Evolutionary conservation across 495 filamentous ascomycete genomes (phyloP), one percentile per base, ranked within the genome.

Genomic region (Clohesyomyces aquaticus): DNA sequence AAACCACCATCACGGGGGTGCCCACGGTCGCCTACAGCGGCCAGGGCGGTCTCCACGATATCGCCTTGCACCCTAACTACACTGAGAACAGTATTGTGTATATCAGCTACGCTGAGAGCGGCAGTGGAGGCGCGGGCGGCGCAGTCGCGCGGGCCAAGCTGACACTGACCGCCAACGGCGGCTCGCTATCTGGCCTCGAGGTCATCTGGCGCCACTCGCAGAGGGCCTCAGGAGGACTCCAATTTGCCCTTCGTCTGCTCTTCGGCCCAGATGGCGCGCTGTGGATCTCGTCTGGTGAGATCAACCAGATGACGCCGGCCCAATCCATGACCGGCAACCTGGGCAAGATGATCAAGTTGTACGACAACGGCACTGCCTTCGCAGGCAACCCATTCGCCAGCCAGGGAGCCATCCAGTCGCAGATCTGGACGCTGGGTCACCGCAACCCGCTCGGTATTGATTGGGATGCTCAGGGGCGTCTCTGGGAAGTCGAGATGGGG

Each of bases 121-220:
- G 56, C 46, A 60, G 12, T 41, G 56, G 56, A 4, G 56, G 56
- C 1, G 56, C 56, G 19, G 56, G 56, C 56, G 25, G 56, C 26
- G 56, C 56, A 41, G 45, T 51, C 29, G 46, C 45, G 56, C 56
- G 45, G 43, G 43, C 46, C 29, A 60, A 60, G 46, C 46, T 60
- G 56, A 60, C 56, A 29, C 56, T 60, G 23, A 51, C 25, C 27
- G 56, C 56, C 56, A 60, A 51, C 46, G 46, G 45, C 27, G 56
- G 56, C 46, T 23, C 46, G 46, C 56, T 51, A 26, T 50, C 43
- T 28, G 26, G n/a, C 35, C 46, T 60, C 38, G 43, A 60, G 46
- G 56, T 60, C 56, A 60, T 60, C 56, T 60, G 56, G 56, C 56
- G 56, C 45, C 56, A 60, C 56, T 35, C 56, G 46, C 56, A 60